Evolutionary conservation across 1,139 yeast species (phyloP).

Genomic region (Zygoascus hellenicus): DNA sequence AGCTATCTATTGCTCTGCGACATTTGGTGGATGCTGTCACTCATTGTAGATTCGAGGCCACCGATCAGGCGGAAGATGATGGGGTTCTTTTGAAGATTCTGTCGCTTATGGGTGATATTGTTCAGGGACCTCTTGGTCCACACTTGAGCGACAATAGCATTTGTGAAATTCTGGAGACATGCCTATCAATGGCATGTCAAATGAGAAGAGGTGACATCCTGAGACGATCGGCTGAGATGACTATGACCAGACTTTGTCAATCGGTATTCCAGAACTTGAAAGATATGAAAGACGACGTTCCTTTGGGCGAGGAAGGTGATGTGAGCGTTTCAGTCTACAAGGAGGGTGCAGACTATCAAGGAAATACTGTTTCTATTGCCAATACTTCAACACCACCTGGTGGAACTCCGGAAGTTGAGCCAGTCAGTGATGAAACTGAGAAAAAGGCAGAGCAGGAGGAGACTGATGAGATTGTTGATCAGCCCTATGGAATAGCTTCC

Average conservation of each 20-base stretch:
- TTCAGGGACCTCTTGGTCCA: constrained; percentile 56
- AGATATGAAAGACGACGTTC: constrained; percentile 31
- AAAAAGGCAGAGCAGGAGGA: background rate
- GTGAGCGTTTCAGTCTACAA: constrained; percentile 9
- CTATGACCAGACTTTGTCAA: constrained; percentile 61
- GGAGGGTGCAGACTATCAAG: constrained; percentile 5
- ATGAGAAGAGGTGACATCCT: constrained; percentile 86
- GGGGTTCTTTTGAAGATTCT: constrained; percentile 82
- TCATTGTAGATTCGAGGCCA: constrained; percentile 93
- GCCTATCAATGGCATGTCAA: constrained; percentile 87
- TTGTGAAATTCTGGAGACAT: constrained; percentile 86
- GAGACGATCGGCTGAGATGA: constrained; percentile 83
- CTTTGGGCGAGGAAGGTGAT: constrained; percentile 8
- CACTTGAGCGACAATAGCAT: constrained; percentile 74
- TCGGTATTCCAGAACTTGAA: constrained; percentile 60
- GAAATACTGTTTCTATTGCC: constrained; percentile 4
- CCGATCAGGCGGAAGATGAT: constrained; percentile 90
- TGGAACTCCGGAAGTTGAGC: background rate
- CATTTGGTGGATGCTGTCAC: constrained; percentile 74
- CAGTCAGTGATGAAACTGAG: background rate
- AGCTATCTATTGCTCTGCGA: constrained; percentile 46
- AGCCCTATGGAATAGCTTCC: constrained; percentile 60
- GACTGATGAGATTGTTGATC: constrained; percentile 1
- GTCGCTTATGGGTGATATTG: constrained; percentile 61
- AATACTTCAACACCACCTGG: background rate